Conservation (phyloP, 164 flowering plant species). For the Vitis rotundifolia region DNA sequence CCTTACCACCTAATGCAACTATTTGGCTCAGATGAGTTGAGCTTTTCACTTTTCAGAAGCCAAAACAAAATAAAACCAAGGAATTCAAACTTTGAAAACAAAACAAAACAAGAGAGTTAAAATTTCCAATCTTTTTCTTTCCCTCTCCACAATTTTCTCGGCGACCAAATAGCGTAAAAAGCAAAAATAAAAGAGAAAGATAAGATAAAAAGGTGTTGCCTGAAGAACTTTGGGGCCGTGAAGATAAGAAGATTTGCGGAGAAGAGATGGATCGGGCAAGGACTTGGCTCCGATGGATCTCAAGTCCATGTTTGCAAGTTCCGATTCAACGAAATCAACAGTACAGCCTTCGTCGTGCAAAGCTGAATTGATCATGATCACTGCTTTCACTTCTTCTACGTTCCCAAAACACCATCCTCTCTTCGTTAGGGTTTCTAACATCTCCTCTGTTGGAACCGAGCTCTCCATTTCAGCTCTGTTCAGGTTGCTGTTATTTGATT, state of each 20-base stretch:
- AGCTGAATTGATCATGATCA: slow-evolving; percentile 34
- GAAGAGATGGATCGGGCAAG: slow-evolving; percentile 53
- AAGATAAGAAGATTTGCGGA: slow-evolving; percentile 51
- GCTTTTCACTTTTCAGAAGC: too few species aligned
- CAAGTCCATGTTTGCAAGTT: slow-evolving; percentile 73
- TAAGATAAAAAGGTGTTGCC: slow-evolving; percentile 29
- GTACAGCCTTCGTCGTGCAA: slow-evolving; percentile 21
- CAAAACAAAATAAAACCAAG: too few species aligned
- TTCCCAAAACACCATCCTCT: slow-evolving; percentile 71
- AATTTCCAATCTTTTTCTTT: background rate
- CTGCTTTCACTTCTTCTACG: slow-evolving; percentile 33
- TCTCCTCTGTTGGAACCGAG: slow-evolving; percentile 16
- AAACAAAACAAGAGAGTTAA: background rate
- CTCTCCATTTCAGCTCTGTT: slow-evolving; percentile 19
- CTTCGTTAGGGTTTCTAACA: slow-evolving; percentile 46
- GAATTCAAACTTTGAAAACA: background rate
- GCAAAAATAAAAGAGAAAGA: background rate
- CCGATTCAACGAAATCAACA: slow-evolving; percentile 53
- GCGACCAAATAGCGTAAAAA: background rate
- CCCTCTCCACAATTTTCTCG: background rate
- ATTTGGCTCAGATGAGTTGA: too few species aligned
- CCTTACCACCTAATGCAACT: too few species aligned
- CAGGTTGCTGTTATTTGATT: background rate
- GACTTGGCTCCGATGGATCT: slow-evolving; percentile 68
- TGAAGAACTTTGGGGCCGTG: slow-evolving; percentile 83